Conservation (phyloP, 257 asterid genomes). For the Ocimum tenuiflorum region DNA sequence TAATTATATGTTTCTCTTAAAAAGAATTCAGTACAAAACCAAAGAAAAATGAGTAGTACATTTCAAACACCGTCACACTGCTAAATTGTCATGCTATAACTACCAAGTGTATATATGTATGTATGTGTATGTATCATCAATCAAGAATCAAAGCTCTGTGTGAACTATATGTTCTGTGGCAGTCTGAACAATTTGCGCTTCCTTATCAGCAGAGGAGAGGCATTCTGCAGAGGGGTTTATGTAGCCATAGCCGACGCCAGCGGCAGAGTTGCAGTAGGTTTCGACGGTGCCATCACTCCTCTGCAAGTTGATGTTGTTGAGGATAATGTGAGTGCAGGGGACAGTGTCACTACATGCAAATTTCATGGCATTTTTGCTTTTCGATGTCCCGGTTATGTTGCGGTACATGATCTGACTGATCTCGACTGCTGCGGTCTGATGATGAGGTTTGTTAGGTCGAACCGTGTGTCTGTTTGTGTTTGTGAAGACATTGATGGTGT, state of each 20-base stretch:
- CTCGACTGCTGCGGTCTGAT: conserved; percentile 68
- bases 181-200: conserved; percentile 20
- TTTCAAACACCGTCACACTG: neutral
- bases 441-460: too few species aligned
- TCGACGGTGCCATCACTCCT: conserved; percentile 64
- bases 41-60: neutral
- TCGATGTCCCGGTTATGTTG: conserved; percentile 73
- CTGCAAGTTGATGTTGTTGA: conserved; percentile 66
- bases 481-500: too few species aligned
- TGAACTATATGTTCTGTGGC: conserved; percentile 35
- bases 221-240: conserved; percentile 79
- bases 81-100: conserved; percentile 4
- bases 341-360: conserved; percentile 85
- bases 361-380: conserved; percentile 57
- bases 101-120: neutral
- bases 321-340: conserved; percentile 74
- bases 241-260: conserved; percentile 61
- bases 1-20: neutral
- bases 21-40: neutral
- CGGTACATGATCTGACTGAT: conserved; percentile 68
- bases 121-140: neutral
- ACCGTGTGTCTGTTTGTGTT: too few species aligned
- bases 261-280: conserved; percentile 82
- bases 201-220: conserved; percentile 48
- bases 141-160: conserved; percentile 45